These are phyloP conservation scores for Flaveria sonorensis DNA, from an alignment of 129 eudicot species.

Conservation along the genomic window DNA sequence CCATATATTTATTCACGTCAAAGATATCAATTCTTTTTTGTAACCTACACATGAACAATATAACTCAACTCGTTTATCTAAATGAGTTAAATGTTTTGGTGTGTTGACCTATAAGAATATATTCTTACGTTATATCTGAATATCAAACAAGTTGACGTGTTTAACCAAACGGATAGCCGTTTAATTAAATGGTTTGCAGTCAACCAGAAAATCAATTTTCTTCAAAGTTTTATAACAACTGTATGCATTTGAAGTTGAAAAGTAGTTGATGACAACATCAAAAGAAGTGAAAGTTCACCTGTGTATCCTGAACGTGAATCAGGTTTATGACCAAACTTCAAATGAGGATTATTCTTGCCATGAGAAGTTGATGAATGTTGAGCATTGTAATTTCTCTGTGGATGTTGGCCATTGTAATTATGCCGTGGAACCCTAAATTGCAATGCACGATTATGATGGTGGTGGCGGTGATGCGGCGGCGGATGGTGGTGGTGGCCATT, in stretches of 20 bases:
- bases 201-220: background rate
- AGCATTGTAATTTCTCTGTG: constrained; percentile 12
- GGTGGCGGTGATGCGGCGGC: constrained; percentile 16
- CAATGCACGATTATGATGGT: constrained; percentile 17
- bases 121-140: too few species aligned
- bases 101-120: background rate
- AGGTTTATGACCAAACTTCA: constrained; percentile 13
- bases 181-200: too few species aligned
- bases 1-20: background rate
- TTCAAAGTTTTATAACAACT: background rate
- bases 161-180: background rate
- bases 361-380: constrained; percentile 7
- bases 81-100: background rate
- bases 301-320: constrained; percentile 20
- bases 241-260: too few species aligned
- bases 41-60: too few species aligned
- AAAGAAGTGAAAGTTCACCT: background rate
- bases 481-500: constrained; percentile 13
- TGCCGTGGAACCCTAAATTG: constrained; percentile 11
- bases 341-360: constrained; percentile 19
- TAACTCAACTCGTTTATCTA: too few species aligned
- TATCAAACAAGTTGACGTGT: background rate
- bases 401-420: constrained; percentile 18
- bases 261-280: background rate
- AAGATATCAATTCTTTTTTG: background rate